Conservation (phyloP, 371 early-diverging fungal genomes). For the Circinella umbellata region DNA sequence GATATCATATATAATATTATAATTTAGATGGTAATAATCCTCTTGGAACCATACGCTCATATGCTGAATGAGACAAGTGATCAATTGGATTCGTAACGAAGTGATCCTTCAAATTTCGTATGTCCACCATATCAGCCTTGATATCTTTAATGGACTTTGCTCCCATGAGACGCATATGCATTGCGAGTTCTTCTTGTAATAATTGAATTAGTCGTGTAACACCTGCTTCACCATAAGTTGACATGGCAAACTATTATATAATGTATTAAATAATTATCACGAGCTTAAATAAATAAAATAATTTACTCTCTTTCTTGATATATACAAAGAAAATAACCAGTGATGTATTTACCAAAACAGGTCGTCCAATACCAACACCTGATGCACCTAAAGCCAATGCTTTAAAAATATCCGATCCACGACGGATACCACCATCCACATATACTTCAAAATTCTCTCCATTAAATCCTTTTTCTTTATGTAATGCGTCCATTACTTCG, state of each 20-base stretch:
- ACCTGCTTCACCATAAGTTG: conserved; percentile 78
- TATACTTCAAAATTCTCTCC: conserved; percentile 81
- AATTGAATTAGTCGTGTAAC: conserved; percentile 76
- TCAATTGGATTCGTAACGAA: conserved; percentile 47
- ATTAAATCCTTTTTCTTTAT: conserved; percentile 33
- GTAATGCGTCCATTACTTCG: conserved; percentile 78
- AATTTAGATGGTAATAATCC: conserved; percentile 1
- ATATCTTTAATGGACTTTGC: conserved; percentile 64
- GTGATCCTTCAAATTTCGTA: conserved; percentile 53
- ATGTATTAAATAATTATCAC: not conserved
- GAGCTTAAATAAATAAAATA: not conserved
- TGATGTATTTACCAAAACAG: conserved; percentile 60
- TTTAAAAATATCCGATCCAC: conserved; percentile 92
- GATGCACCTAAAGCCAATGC: conserved; percentile 94
- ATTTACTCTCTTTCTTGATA: not conserved
- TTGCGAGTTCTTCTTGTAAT: conserved; percentile 72
- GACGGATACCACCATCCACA: conserved; percentile 91
- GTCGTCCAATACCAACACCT: conserved; percentile 94
- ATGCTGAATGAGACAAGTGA: conserved; percentile 40
- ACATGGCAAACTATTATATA: conserved; percentile 62
- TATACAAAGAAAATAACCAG: not conserved
- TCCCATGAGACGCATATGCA: conserved; percentile 81
- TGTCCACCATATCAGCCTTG: conserved; percentile 62
- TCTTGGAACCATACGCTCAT: conserved; percentile 50
- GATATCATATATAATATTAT: not conserved